Evolutionary conservation across 2,329 filamentous ascomycete genomes (phyloP).

Genomic region (Hymenoscyphus albidus): DNA sequence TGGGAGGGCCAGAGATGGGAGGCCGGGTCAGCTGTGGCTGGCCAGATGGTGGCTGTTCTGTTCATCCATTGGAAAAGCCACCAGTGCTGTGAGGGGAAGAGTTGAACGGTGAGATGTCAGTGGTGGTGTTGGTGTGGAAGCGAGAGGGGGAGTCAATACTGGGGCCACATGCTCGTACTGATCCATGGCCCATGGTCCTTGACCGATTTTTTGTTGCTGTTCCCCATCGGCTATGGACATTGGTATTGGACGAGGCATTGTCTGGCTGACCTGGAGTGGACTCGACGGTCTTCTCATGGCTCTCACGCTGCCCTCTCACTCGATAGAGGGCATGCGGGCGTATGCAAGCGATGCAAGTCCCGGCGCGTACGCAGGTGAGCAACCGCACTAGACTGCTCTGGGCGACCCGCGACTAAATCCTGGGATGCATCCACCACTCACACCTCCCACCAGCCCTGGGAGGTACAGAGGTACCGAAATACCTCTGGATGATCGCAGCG

Average conservation of each 20-base stretch:
- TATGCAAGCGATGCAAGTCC: constrained; percentile 15
- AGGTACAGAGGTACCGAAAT: not conserved
- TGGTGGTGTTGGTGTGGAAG: constrained; percentile 11
- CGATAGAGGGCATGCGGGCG: constrained; percentile 12
- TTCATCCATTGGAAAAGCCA: not conserved
- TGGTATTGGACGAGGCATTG: not conserved
- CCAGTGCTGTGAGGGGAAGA: not conserved
- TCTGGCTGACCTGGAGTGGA: not conserved
- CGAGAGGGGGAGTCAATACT: constrained; percentile 11
- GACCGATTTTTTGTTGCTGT: not conserved
- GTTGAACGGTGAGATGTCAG: not conserved
- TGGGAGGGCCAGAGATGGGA: constrained; percentile 4
- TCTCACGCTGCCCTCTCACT: not conserved
- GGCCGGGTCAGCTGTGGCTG: constrained; percentile 8
- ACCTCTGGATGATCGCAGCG: not conserved
- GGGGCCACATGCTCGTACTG: constrained; percentile 2
- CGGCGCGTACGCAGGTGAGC: constrained; percentile 21
- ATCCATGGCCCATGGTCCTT: not conserved
- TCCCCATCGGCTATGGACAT: not conserved
- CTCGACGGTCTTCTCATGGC: not conserved
- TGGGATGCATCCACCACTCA: constrained; percentile 7
- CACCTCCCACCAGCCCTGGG: not conserved
- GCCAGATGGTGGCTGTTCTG: constrained; percentile 2
- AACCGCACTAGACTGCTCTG: constrained; percentile 17
- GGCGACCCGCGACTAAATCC: constrained; percentile 18